A percentile compares a stretch with the other conserved stretches of the same genome.
Conservation (phyloP, 805 yeast genomes). For the Hanseniaspora nectarophila region DNA sequence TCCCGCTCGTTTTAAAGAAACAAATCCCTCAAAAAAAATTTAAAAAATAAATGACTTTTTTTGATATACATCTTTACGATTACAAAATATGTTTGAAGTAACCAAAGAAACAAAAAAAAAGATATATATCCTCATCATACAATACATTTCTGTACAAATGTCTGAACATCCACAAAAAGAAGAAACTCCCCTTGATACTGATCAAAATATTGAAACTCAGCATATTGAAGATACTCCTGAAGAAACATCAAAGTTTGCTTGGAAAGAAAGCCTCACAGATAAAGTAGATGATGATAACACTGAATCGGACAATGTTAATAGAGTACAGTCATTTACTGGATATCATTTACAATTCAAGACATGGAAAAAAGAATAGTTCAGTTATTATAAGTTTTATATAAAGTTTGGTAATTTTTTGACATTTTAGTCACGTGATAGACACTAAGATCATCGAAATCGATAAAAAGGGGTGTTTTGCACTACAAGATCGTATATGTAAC, state of each 20-base stretch:
- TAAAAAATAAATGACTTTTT: too few relatives aligned
- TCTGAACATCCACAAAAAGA: neutral
- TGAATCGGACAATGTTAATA: neutral
- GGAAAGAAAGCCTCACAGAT: neutral
- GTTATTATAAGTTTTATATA: neutral
- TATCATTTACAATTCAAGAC: constrained; percentile 7
- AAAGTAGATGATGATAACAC: neutral
- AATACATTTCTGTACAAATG: neutral
- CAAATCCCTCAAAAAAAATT: too few relatives aligned
- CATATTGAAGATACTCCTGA: neutral
- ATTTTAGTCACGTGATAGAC: too few relatives aligned
- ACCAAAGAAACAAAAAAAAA: too few relatives aligned
- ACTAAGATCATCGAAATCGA: too few relatives aligned
- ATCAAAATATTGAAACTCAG: neutral
- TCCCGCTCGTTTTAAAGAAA: too few relatives aligned
- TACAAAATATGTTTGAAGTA: too few relatives aligned
- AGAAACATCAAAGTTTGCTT: neutral
- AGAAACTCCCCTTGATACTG: neutral
- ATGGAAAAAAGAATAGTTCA: constrained; percentile 19
- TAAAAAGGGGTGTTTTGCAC: too few relatives aligned
- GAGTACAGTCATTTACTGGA: constrained; percentile 8
- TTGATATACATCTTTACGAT: too few relatives aligned
- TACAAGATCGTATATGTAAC: too few relatives aligned
- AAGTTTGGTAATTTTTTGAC: too few relatives aligned
- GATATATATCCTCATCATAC: too few relatives aligned